Conservation (phyloP, 2,329 filamentous ascomycete species). For the Botrytis pseudocinerea region DNA sequence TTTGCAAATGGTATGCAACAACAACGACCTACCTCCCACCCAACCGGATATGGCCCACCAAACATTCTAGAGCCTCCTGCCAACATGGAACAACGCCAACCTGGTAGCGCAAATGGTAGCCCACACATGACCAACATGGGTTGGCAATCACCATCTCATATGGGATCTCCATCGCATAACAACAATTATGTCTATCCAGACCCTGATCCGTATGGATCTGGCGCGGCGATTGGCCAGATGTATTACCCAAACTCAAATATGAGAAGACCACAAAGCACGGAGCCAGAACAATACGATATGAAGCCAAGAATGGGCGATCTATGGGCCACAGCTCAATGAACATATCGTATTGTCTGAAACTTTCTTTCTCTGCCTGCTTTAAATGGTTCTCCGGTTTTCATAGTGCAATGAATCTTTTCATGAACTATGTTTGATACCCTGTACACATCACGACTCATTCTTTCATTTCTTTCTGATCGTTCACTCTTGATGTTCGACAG, state of each 20-base stretch:
- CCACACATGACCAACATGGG: slow-evolving; percentile 74
- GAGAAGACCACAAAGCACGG: slow-evolving; percentile 72
- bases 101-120: slow-evolving; percentile 73
- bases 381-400: slow-evolving; percentile 1
- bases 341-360: not conserved
- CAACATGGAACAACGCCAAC: slow-evolving; percentile 68
- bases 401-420: slow-evolving; percentile 25
- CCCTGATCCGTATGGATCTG: slow-evolving; percentile 69
- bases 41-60: slow-evolving; percentile 77
- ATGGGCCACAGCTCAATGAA: slow-evolving; percentile 52
- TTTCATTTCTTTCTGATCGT: slow-evolving; percentile 22
- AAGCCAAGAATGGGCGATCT: slow-evolving; percentile 58
- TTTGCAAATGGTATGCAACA: slow-evolving; percentile 53
- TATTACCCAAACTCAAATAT: slow-evolving; percentile 72
- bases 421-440: slow-evolving; percentile 38
- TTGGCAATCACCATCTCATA: slow-evolving; percentile 84
- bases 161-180: slow-evolving; percentile 57
- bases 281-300: slow-evolving; percentile 66
- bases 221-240: slow-evolving; percentile 60
- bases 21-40: slow-evolving; percentile 77
- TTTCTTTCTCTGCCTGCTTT: slow-evolving; percentile 2
- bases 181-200: slow-evolving; percentile 79
- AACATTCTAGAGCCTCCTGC: slow-evolving; percentile 69
- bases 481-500: slow-evolving; percentile 26
- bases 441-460: slow-evolving; percentile 31